Conservation (phyloP, 2,329 filamentous ascomycete genomes). For the Xylaria multiplex region DNA sequence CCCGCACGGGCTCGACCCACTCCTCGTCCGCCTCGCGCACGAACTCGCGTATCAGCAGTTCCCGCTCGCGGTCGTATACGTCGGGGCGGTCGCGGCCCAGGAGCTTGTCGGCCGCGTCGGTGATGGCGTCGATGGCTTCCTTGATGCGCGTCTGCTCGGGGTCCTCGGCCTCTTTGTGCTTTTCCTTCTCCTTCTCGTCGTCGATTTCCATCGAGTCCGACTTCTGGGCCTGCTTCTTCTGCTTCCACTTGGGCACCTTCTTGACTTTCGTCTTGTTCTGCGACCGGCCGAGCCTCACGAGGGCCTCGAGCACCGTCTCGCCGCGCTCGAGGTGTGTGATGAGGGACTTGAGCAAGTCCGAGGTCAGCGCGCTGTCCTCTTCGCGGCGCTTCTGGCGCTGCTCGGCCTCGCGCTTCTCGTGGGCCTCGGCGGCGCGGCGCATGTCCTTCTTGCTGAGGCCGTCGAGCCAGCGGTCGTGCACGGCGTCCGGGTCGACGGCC, state of each 20-base stretch:
- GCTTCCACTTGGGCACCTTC: constrained; percentile 71
- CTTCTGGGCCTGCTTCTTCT: constrained; percentile 73
- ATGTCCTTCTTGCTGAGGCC: constrained; percentile 95
- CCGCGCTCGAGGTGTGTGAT: constrained; percentile 79
- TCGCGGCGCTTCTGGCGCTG: constrained; percentile 74
- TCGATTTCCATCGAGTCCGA: constrained; percentile 77
- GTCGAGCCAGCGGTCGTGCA: constrained; percentile 92
- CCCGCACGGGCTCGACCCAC: constrained; percentile 68
- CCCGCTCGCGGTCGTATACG: constrained; percentile 91
- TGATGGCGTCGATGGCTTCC: constrained; percentile 81
- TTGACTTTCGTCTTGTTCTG: constrained; percentile 64
- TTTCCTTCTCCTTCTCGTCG: constrained; percentile 59
- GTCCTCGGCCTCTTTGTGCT: constrained; percentile 66
- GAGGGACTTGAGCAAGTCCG: constrained; percentile 77
- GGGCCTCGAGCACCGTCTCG: constrained; percentile 88
- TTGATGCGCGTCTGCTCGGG: constrained; percentile 75
- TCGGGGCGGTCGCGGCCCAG: constrained; percentile 84
- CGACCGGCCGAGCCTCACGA: constrained; percentile 80
- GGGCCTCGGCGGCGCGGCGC: constrained; percentile 84
- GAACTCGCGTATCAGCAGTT: constrained; percentile 84
- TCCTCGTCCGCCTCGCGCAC: constrained; percentile 85
- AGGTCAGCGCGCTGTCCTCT: constrained; percentile 78
- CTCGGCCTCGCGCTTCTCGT: constrained; percentile 85
- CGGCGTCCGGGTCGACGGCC: constrained; percentile 85
- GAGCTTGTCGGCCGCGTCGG: constrained; percentile 87